Evolutionary conservation across 371 early-diverging fungal genomes (phyloP).

Genomic region (Circinella minor): DNA sequence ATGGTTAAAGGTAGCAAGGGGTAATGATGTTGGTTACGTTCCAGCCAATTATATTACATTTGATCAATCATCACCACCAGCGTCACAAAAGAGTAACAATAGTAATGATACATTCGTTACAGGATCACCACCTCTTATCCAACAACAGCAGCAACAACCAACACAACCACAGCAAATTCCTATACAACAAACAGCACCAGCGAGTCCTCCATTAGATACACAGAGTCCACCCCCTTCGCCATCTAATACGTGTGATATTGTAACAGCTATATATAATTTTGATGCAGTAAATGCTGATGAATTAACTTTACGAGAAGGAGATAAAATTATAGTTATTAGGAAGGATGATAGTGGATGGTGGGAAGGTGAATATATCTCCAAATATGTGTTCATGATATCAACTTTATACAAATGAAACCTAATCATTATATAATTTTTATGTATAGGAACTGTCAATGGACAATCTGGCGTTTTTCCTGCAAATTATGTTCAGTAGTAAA

Average conservation of each 20-base stretch:
- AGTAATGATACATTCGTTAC: no score
- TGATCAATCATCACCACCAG: constrained; percentile 1
- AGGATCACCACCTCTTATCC: not conserved
- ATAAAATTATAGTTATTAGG: constrained; percentile 65
- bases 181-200: not conserved
- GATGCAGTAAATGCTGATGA: constrained; percentile 77
- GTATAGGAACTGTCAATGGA: constrained; percentile 67
- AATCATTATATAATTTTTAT: not conserved
- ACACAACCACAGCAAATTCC: not conserved
- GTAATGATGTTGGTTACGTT: constrained; percentile 66
- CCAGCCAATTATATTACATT: constrained; percentile 67
- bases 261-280: constrained; percentile 80
- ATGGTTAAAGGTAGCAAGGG: constrained; percentile 70
- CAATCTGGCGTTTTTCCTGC: constrained; percentile 81
- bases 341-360: constrained; percentile 80
- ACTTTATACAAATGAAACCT: not conserved
- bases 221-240: constrained; percentile 15
- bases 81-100: not conserved
- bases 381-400: constrained; percentile 5
- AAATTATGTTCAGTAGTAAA: constrained; percentile 66
- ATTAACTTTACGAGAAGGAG: constrained; percentile 71
- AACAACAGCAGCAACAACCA: not conserved
- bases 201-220: not conserved
- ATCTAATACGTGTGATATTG: constrained; percentile 27
- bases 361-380: constrained; percentile 56